A percentile compares a stretch with the other conserved stretches of the same genome.
phyloP scores from a whole-genome alignment of 345 rosid species.

The Lepidium didymum region DNA sequence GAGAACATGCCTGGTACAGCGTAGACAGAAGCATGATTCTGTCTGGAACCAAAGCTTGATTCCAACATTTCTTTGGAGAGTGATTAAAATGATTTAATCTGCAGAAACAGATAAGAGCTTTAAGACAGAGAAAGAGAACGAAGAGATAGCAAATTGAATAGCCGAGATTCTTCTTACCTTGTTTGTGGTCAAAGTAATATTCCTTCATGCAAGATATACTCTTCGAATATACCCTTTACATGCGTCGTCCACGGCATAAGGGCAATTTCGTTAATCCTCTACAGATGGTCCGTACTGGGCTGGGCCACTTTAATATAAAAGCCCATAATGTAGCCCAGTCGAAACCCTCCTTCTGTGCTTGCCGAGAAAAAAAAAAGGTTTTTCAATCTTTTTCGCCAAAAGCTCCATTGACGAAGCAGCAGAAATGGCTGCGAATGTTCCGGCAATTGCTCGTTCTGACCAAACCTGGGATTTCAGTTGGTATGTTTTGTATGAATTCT shows the following conservation, averaged over 20 bases:
- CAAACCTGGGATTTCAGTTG: slow-evolving; percentile 55
- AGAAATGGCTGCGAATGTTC: slow-evolving; percentile 24
- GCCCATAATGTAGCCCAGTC: background rate
- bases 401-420: slow-evolving; percentile 9
- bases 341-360: background rate
- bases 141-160: background rate
- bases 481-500: slow-evolving; percentile 18
- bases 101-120: background rate
- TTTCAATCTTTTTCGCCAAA: background rate
- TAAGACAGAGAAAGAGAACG: background rate
- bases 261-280: background rate
- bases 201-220: slow-evolving; percentile 26
- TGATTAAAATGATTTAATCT: background rate
- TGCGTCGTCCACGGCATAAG: background rate
- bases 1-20: slow-evolving; percentile 17
- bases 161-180: slow-evolving; percentile 1
- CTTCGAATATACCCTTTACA: slow-evolving; percentile 17
- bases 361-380: background rate
- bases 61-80: background rate
- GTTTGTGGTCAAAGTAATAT: slow-evolving; percentile 21
- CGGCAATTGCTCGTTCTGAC: background rate
- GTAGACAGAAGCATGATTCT: background rate
- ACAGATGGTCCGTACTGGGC: too few species aligned
- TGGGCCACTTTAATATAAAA: background rate
- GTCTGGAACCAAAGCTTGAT: slow-evolving; percentile 5